Evolutionary conservation across 495 filamentous ascomycete genomes (phyloP).

Genomic region (Neurospora africana): DNA sequence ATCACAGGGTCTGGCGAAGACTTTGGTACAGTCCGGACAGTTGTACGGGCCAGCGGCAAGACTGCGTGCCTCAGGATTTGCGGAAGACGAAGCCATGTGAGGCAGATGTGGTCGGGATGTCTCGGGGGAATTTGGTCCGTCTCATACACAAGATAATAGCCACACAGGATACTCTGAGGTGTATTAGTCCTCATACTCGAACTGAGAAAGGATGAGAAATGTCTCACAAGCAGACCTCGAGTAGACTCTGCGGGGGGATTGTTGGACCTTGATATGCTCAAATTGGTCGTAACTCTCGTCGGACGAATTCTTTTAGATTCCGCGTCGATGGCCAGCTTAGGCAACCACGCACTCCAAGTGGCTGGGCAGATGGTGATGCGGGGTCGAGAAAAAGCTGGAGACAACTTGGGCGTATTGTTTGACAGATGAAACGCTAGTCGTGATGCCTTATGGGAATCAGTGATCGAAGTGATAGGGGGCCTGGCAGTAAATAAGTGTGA

Average conservation of each 20-base stretch:
- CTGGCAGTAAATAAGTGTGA: neutral
- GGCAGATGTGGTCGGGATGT: neutral
- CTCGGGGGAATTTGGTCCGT: neutral
- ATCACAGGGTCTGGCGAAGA: slow-evolving; percentile 82
- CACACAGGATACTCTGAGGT: neutral
- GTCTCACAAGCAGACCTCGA: neutral
- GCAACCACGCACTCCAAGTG: neutral
- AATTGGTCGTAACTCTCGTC: neutral
- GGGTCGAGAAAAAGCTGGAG: neutral
- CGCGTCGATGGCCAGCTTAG: neutral
- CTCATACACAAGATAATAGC: neutral
- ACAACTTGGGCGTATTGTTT: neutral
- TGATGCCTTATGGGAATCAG: neutral
- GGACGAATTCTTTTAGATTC: neutral
- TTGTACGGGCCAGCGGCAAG: slow-evolving; percentile 3
- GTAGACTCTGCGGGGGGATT: neutral
- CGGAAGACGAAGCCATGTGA: slow-evolving; percentile 11
- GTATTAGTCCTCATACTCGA: neutral
- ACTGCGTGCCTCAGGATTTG: slow-evolving; percentile 1
- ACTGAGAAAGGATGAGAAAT: neutral
- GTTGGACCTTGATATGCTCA: neutral
- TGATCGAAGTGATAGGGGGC: neutral
- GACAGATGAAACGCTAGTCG: neutral
- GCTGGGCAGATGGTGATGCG: neutral
- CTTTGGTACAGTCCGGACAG: slow-evolving; percentile 55